phyloP scores from a whole-genome alignment of 2,329 filamentous ascomycete species.

The Arachnopeziza araneosa region DNA sequence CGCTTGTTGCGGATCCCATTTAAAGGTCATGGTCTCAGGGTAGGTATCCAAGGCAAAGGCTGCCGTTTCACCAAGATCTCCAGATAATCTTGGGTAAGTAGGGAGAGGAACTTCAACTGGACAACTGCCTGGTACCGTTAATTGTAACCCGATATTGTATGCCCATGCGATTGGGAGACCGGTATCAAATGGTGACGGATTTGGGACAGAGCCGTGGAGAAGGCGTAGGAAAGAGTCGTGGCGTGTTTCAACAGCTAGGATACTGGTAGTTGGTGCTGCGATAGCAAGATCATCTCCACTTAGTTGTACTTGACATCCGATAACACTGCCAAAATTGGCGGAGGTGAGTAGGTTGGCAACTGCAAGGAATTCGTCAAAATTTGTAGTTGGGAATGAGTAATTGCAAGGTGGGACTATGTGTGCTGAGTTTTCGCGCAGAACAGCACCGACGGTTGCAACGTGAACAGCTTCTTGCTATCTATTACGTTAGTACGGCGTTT shows the following conservation, averaged over 20 bases:
- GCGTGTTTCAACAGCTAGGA: not conserved
- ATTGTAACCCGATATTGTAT: not conserved
- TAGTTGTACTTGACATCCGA: slow-evolving; percentile 2
- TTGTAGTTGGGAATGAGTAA: slow-evolving; percentile 1
- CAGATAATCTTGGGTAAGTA: not conserved
- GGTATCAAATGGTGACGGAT: not conserved
- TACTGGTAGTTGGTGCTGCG: not conserved
- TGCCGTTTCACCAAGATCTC: not conserved
- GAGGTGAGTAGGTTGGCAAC: slow-evolving; percentile 3
- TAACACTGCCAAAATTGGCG: slow-evolving; percentile 4
- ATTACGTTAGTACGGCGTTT: not conserved
- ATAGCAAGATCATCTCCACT: not conserved
- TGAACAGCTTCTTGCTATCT: slow-evolving; percentile 3
- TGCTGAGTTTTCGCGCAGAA: not conserved
- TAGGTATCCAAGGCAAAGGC: not conserved
- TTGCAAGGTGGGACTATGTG: not conserved
- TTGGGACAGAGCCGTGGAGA: not conserved
- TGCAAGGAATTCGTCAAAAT: slow-evolving; percentile 2
- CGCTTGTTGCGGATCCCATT: not conserved
- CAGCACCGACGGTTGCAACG: not conserved
- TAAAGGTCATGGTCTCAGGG: not conserved
- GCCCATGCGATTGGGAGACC: not conserved
- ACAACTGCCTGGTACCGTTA: not conserved
- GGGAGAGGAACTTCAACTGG: not conserved
- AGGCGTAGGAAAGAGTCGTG: not conserved